phyloP scores from a whole-genome alignment of 805 yeast species.

The Cyberlindnera samutprakarnensis region DNA sequence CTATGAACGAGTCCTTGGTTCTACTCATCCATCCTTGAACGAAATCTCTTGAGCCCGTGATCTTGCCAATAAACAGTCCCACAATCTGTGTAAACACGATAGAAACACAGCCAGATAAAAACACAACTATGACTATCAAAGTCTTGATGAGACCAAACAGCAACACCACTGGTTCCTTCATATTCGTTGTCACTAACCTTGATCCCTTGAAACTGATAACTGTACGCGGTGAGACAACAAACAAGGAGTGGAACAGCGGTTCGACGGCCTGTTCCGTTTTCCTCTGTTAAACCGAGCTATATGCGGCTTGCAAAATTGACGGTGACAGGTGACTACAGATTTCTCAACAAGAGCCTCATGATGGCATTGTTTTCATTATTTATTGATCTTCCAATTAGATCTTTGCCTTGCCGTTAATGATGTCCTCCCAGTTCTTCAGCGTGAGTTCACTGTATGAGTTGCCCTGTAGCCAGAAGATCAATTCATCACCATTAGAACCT shows the following conservation, averaged over 20 bases:
- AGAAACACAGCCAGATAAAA: slow-evolving; percentile 31
- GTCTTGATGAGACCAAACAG: slow-evolving; percentile 11
- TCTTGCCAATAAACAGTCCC: slow-evolving; percentile 20
- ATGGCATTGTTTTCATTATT: no score
- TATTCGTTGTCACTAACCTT: no score
- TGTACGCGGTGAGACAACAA: background rate
- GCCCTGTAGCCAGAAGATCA: slow-evolving; percentile 64
- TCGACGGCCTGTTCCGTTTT: no score
- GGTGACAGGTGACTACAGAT: no score
- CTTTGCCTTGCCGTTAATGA: slow-evolving; percentile 17
- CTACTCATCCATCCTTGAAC: slow-evolving; percentile 37
- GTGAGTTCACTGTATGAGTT: slow-evolving; percentile 49
- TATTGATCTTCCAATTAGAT: no score
- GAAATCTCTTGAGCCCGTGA: slow-evolving; percentile 24
- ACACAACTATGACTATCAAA: slow-evolving; percentile 3
- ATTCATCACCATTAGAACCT: slow-evolving; percentile 53
- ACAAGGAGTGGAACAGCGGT: no score
- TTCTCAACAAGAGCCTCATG: no score
- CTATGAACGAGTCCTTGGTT: slow-evolving; percentile 54
- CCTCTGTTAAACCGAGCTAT: no score
- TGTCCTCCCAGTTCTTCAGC: slow-evolving; percentile 44
- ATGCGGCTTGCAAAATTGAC: no score
- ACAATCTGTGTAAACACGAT: slow-evolving; percentile 40
- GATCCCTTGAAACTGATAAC: no score
- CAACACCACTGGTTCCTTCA: no score